A percentile compares a stretch with the other conserved stretches of the same genome.
phyloP scores from a whole-genome alignment of 2,329 filamentous ascomycete species.

The Sclerotinia trifoliorum region DNA sequence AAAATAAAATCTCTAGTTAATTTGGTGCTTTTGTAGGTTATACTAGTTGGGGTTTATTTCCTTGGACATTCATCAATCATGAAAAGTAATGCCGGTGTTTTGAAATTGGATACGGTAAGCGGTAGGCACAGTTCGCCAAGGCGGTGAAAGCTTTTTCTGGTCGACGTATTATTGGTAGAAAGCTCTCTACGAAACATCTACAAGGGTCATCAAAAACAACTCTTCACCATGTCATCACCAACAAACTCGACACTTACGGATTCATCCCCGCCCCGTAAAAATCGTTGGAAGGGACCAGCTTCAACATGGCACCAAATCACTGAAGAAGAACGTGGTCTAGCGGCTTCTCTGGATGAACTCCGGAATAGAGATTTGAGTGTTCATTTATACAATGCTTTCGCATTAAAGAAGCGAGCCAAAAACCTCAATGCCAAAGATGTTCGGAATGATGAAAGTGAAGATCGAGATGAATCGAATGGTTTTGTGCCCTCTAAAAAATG shows the following conservation, averaged over 20 bases:
- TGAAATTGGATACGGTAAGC: constrained; percentile 15
- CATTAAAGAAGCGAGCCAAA: constrained; percentile 55
- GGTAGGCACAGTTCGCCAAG: neutral
- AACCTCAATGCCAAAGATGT: constrained; percentile 22
- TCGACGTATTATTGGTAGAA: neutral
- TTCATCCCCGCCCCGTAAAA: constrained; percentile 51
- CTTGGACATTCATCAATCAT: neutral
- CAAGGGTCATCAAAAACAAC: neutral
- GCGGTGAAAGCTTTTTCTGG: neutral
- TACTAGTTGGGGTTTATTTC: neutral
- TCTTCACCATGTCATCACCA: constrained; percentile 20
- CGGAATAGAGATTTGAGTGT: constrained; percentile 66
- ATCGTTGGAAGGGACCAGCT: constrained; percentile 67
- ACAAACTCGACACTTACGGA: constrained; percentile 9
- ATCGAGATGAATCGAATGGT: constrained; percentile 22
- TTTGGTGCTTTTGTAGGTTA: neutral
- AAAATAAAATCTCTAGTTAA: neutral
- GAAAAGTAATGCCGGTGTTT: neutral
- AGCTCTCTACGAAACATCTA: neutral
- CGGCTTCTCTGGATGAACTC: constrained; percentile 60
- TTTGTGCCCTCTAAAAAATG: constrained; percentile 62
- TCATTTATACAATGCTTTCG: constrained; percentile 78
- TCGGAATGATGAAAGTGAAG: constrained; percentile 37
- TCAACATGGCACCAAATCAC: constrained; percentile 67
- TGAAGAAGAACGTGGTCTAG: constrained; percentile 60